These are phyloP conservation scores for Fusarium humuli DNA, from an alignment of 2,329 filamentous ascomycete species.

Conservation along the genomic window DNA sequence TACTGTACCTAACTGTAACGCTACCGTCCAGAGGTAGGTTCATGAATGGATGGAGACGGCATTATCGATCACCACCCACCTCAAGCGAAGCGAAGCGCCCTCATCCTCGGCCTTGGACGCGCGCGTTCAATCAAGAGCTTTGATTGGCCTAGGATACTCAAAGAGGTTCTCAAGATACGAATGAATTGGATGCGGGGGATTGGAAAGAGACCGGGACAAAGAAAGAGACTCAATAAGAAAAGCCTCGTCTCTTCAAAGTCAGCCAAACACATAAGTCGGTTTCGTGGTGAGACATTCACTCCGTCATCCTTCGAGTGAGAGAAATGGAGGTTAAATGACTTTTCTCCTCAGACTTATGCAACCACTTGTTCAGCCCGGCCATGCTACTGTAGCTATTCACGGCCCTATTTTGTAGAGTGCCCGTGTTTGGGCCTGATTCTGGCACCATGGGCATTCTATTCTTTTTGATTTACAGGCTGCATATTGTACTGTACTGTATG, in stretches of 20 bases:
- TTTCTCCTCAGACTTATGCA: conserved; percentile 16
- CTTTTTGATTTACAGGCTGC: conserved; percentile 11
- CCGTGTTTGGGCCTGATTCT: background rate
- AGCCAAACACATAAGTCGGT: conserved; percentile 2
- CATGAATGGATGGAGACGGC: background rate
- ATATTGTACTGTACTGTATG: background rate
- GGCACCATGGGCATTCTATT: background rate
- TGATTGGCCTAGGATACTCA: conserved; percentile 1
- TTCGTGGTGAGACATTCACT: conserved; percentile 16
- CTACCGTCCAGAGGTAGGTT: conserved; percentile 10
- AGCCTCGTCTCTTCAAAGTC: conserved; percentile 3
- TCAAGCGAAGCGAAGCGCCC: conserved; percentile 13
- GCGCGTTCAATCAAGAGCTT: conserved; percentile 20
- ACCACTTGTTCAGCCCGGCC: conserved; percentile 15
- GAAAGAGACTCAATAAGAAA: background rate
- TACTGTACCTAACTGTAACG: background rate
- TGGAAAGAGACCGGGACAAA: conserved; percentile 3
- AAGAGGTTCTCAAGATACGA: conserved; percentile 5
- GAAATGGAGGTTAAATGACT: background rate
- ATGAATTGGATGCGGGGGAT: conserved; percentile 14
- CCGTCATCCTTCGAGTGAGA: background rate
- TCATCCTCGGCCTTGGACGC: conserved; percentile 23
- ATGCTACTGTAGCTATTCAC: conserved; percentile 15
- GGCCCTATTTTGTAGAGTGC: conserved; percentile 3
- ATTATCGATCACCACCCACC: conserved; percentile 2